These are phyloP conservation scores for Leptographium galeiforme DNA, from an alignment of 2,329 filamentous ascomycete species.

Conservation along the genomic window DNA sequence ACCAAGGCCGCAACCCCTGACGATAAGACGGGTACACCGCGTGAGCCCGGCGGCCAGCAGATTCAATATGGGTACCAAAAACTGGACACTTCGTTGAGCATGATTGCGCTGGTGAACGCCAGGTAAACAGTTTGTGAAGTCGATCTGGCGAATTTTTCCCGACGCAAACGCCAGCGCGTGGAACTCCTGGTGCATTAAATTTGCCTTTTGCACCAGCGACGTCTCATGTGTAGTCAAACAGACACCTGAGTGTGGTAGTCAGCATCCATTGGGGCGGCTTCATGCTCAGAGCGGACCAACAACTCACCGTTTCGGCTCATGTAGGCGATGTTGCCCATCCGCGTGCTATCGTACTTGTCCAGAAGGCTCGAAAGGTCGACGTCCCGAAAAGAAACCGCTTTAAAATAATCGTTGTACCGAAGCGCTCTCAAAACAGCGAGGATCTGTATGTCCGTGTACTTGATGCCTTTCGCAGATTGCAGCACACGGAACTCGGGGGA, in stretches of 20 bases:
- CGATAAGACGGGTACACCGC: slow-evolving; percentile 36
- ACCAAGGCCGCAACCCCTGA: slow-evolving; percentile 36
- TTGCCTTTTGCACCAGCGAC: slow-evolving; percentile 32
- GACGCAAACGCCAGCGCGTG: slow-evolving; percentile 42
- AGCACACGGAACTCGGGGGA: slow-evolving; percentile 41
- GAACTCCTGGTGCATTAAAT: slow-evolving; percentile 41
- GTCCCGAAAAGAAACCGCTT: slow-evolving; percentile 39
- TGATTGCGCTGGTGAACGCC: neutral
- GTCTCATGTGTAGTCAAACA: slow-evolving; percentile 34
- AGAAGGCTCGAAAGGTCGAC: slow-evolving; percentile 33
- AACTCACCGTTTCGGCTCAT: slow-evolving; percentile 38
- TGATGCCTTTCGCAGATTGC: slow-evolving; percentile 22
- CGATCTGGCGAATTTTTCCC: slow-evolving; percentile 40
- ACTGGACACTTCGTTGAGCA: slow-evolving; percentile 13
- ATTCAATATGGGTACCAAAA: slow-evolving; percentile 27
- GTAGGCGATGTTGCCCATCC: slow-evolving; percentile 34
- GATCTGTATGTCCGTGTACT: slow-evolving; percentile 37
- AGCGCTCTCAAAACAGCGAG: slow-evolving; percentile 43
- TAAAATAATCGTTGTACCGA: slow-evolving; percentile 47
- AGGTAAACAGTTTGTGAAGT: slow-evolving; percentile 29
- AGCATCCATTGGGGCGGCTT: neutral
- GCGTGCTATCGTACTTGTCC: slow-evolving; percentile 27
- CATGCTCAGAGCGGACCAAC: too few relatives aligned
- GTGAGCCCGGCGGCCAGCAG: slow-evolving; percentile 28
- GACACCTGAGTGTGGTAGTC: slow-evolving; percentile 19